Conservation (phyloP, 2,329 filamentous ascomycete genomes). For the Cercospora sesami region DNA sequence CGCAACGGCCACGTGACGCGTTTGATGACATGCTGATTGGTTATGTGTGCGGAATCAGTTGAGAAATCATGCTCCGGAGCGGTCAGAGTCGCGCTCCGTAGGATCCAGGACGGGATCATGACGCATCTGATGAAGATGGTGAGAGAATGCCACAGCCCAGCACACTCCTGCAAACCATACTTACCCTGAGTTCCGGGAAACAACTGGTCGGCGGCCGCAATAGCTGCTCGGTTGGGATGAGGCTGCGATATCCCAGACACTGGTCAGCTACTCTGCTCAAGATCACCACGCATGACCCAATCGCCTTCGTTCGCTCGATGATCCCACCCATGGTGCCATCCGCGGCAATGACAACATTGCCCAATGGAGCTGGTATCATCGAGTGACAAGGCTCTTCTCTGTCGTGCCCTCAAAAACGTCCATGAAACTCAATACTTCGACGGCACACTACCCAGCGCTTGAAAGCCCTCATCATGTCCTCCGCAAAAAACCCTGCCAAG, state of each 20-base stretch:
- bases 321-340: not conserved
- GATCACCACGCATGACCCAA: not conserved
- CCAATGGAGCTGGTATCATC: not conserved
- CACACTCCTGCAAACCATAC: no score
- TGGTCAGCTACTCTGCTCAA: not conserved
- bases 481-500: not conserved
- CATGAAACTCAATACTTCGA: not conserved
- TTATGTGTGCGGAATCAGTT: no score
- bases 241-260: not conserved
- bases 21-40: no score
- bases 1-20: no score
- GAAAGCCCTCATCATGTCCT: not conserved
- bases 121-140: no score
- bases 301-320: not conserved
- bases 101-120: no score
- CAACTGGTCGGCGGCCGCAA: not conserved
- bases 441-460: not conserved
- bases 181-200: no score
- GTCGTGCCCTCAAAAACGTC: not conserved
- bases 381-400: not conserved
- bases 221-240: not conserved
- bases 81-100: no score
- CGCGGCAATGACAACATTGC: not conserved
- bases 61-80: no score
- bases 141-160: no score